Conservation (phyloP, 108 stramenopile genomes). For the Epithemia pelagica region DNA sequence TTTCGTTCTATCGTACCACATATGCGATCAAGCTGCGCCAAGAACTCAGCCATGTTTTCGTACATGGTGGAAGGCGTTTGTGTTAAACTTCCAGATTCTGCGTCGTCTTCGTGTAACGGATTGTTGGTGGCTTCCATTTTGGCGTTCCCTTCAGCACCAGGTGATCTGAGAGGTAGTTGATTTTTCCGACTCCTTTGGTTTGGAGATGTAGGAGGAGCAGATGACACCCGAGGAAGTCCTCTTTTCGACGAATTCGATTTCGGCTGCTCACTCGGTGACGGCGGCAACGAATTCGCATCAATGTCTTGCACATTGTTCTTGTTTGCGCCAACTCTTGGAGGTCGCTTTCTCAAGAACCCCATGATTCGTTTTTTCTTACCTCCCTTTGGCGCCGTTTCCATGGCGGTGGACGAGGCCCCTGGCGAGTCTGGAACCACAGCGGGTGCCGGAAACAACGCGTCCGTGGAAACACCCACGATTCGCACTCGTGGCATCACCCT, state of each 20-base stretch:
- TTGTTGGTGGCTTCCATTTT: not conserved
- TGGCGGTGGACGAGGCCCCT: not conserved
- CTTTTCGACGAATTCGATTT: not conserved
- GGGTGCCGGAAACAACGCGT: not conserved
- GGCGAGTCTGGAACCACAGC: not conserved
- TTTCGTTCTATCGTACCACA: constrained; percentile 61
- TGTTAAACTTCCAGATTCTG: not conserved
- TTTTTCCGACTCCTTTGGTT: not conserved
- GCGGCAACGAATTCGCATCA: not conserved
- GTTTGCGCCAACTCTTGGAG: not conserved
- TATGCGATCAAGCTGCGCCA: constrained; percentile 55
- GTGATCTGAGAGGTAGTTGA: not conserved
- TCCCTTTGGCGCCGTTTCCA: not conserved
- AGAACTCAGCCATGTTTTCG: constrained; percentile 54
- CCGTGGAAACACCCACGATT: not conserved
- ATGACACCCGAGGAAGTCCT: not conserved
- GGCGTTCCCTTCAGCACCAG: not conserved
- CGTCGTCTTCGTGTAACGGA: not conserved
- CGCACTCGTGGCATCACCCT: not conserved
- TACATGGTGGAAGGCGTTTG: constrained; percentile 26
- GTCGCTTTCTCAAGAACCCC: not conserved
- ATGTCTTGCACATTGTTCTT: not conserved
- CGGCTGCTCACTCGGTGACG: not conserved
- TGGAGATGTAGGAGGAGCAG: not conserved
- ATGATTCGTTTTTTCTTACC: not conserved